Evolutionary conservation across 805 yeast genomes (phyloP), one percentile per base, ranked within the genome.

Genomic region (Dipodascopsis tothii): DNA sequence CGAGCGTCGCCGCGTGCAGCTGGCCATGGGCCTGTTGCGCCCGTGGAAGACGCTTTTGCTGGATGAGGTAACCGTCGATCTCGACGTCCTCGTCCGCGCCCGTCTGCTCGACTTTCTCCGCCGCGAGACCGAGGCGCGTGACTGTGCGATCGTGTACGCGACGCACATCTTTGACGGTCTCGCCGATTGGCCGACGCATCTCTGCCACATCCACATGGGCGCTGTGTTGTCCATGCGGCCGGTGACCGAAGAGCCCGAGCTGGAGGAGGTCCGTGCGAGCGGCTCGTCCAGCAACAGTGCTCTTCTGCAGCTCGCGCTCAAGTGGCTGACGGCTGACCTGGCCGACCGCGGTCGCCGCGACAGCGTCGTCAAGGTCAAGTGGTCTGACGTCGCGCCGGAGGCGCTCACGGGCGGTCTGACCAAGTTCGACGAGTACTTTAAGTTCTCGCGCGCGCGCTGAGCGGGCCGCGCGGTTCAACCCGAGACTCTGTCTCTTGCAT

Each of bases 141-240:
- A 72, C 17, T 79, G 94, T 48, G 78, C 87, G 38, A 84, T 92
- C 30, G 78, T 90, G 3, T 92, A 92, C 60, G 81, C 97, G 2
- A 92, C 98, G 0, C 98, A 92, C 59, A 92, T 92, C 38, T 92
- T 92, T 62, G 98, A 92, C 58, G 98, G 98, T 0, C 72, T 92
- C 45, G 86, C 85, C 11, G 70, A 72, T 37, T 92, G 97, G 95
- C 94, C 96, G 22, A 83, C 94, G 32, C 70, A 82, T 41, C 69
- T 92, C 5, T 71, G 80, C 11, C 98, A 92, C 62, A 67, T 92
- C 51, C 78, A 74, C 54, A 73, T 76, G 41, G 96, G 97, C 1
- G 60, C 63, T 20, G 71, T 77, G 5, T 52, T 70, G 23, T 39
- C 44, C 17, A 16, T 34, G 18, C 53, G 50, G 7, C 34, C 43